These are phyloP conservation scores for Vicia sativa DNA, from an alignment of 306 rosid species.

Conservation along the genomic window DNA sequence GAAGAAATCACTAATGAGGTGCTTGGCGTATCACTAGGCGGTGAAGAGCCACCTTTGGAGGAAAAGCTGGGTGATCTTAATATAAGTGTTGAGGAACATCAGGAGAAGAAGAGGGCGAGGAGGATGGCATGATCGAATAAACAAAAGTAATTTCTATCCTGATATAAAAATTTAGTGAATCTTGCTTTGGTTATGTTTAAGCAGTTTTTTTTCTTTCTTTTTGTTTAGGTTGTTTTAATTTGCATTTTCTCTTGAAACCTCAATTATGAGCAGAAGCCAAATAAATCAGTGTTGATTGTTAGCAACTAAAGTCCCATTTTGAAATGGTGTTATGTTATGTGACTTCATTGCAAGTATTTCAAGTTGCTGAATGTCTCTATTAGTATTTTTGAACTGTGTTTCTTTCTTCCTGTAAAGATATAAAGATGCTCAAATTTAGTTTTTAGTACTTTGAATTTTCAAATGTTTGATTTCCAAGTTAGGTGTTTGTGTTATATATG, in stretches of 20 bases:
- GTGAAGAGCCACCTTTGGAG: constrained; percentile 21
- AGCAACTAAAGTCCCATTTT: too few species aligned
- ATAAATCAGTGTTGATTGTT: too few species aligned
- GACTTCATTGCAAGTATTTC: too few species aligned
- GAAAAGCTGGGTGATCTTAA: constrained; percentile 68
- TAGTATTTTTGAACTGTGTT: too few species aligned
- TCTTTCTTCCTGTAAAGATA: too few species aligned
- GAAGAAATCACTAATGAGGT: constrained; percentile 63
- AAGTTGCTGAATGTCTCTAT: too few species aligned
- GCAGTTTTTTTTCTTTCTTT: background rate
- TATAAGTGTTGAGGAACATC: constrained; percentile 37
- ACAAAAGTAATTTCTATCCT: background rate
- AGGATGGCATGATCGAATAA: constrained; percentile 46
- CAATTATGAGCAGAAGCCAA: background rate
- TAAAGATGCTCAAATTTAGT: too few species aligned
- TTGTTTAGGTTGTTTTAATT: background rate
- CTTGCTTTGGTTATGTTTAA: background rate
- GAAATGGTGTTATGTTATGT: too few species aligned
- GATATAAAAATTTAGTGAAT: background rate
- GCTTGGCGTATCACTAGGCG: constrained; percentile 40
- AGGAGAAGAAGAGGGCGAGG: constrained; percentile 49
- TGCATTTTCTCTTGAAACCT: background rate
- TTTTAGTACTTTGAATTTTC: too few species aligned
- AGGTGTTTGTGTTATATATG: too few species aligned
- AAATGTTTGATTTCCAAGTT: too few species aligned